These are phyloP conservation scores for Nicotiana undulata DNA, from an alignment of 257 asterid species.

Conservation along the genomic window DNA sequence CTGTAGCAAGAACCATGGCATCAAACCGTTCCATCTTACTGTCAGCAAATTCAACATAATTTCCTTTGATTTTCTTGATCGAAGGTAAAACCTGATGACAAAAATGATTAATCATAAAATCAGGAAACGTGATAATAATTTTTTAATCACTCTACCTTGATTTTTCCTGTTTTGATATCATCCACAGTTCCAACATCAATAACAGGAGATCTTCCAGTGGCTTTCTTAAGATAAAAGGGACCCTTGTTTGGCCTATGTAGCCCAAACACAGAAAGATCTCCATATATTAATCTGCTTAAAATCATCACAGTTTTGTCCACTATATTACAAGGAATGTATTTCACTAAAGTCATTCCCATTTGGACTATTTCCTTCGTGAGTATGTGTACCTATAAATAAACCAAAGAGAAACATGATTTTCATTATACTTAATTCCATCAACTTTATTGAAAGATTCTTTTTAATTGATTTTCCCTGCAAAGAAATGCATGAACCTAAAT, in stretches of 20 bases:
- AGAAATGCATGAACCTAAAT: no score
- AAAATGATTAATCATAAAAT: neutral
- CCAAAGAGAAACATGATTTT: neutral
- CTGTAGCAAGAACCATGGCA: constrained; percentile 45
- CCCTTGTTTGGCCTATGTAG: constrained; percentile 37
- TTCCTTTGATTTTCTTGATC: constrained; percentile 16
- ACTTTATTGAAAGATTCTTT: neutral
- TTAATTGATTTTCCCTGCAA: neutral
- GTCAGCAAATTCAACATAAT: constrained; percentile 21
- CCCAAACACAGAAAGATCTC: constrained; percentile 34
- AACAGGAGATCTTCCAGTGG: constrained; percentile 35
- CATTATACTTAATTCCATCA: neutral
- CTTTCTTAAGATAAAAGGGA: constrained; percentile 30
- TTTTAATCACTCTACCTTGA: constrained; percentile 17
- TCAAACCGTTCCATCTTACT: constrained; percentile 17
- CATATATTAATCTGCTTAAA: constrained; percentile 15
- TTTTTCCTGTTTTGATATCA: constrained; percentile 24
- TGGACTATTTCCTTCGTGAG: constrained; percentile 25
- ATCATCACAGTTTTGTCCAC: constrained; percentile 25
- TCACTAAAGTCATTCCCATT: constrained; percentile 33
- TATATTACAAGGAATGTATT: constrained; percentile 4
- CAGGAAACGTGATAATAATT: no score
- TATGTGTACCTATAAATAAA: constrained; percentile 35
- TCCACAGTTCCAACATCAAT: constrained; percentile 48
- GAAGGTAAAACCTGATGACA: constrained; percentile 35